A percentile compares a stretch with the other conserved stretches of the same genome.
These are phyloP conservation scores for Polygonum maritimum DNA, from an alignment of 148 eudicot species.

Conservation along the genomic window DNA sequence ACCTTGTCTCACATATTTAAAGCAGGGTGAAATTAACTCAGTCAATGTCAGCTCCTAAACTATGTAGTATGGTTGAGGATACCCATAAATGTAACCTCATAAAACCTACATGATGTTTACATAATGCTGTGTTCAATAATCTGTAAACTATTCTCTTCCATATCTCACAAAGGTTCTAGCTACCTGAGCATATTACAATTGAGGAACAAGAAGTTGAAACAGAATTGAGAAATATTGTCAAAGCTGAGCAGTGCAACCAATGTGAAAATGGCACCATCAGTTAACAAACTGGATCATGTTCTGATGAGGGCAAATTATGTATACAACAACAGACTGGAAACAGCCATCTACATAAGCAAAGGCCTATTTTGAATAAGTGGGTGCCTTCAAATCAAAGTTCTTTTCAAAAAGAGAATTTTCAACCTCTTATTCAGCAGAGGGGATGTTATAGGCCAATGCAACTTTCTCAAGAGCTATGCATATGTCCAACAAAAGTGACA, in stretches of 20 bases:
- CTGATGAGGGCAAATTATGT: neutral
- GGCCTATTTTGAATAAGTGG: neutral
- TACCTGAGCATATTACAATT: neutral
- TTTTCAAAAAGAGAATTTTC: neutral
- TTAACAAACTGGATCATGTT: neutral
- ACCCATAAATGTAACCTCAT: neutral
- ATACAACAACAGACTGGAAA: conserved; percentile 1
- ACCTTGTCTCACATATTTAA: neutral
- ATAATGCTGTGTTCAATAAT: neutral
- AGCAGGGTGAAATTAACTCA: neutral
- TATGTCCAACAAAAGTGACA: neutral
- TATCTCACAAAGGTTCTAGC: neutral
- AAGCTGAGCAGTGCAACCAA: neutral
- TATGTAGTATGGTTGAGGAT: neutral
- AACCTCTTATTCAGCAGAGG: neutral
- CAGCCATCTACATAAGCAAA: neutral
- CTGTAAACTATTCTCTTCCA: neutral
- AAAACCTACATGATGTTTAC: neutral
- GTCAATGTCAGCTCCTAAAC: neutral
- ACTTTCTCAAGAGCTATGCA: neutral
- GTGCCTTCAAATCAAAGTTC: neutral
- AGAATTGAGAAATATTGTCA: neutral
- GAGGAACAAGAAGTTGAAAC: neutral
- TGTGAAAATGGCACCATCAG: neutral
- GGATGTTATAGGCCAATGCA: neutral